Percentiles rank a stretch among this genome's conserved stretches.
Evolutionary conservation across 1,139 yeast species (phyloP).

Genomic region (Pichia sp.): DNA sequence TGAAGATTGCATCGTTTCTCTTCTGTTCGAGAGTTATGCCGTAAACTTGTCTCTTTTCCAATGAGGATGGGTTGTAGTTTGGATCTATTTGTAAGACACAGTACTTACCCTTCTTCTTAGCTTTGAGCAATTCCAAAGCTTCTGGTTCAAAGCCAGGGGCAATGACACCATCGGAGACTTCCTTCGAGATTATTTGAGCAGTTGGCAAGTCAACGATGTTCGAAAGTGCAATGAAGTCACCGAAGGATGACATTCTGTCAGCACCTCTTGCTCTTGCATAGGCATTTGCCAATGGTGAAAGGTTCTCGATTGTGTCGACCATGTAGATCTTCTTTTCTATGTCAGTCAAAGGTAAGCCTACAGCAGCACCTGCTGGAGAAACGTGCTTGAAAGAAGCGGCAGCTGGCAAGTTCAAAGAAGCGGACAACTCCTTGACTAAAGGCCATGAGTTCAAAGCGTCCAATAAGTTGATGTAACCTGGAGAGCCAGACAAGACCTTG

Average conservation of each 20-base stretch:
- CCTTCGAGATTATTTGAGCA: constrained; percentile 94
- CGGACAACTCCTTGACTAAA: constrained; percentile 90
- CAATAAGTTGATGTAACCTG: constrained; percentile 92
- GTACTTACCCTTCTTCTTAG: constrained; percentile 96
- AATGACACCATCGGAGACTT: constrained; percentile 96
- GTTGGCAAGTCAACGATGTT: constrained; percentile 95
- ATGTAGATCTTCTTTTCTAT: constrained; percentile 92
- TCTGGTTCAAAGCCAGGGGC: constrained; percentile 96
- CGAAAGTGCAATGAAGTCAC: constrained; percentile 96
- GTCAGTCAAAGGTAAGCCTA: constrained; percentile 86
- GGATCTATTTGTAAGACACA: constrained; percentile 96
- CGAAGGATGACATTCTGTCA: constrained; percentile 98
- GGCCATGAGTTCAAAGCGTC: constrained; percentile 99
- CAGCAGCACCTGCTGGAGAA: constrained; percentile 98
- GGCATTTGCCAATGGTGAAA: constrained; percentile 95
- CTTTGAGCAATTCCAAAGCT: constrained; percentile 80
- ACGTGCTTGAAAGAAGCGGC: constrained; percentile 99
- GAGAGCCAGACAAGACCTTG: constrained; percentile 89
- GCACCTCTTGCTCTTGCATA: constrained; percentile 99
- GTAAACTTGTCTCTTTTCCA: constrained; percentile 92
- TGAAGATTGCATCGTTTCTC: constrained; percentile 95
- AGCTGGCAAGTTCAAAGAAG: constrained; percentile 92
- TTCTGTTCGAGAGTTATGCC: constrained; percentile 94
- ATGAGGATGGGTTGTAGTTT: constrained; percentile 73
- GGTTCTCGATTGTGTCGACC: constrained; percentile 88